These are phyloP conservation scores for Metschnikowia matae DNA, from an alignment of 805 yeast genomes.

Conservation along the genomic window DNA sequence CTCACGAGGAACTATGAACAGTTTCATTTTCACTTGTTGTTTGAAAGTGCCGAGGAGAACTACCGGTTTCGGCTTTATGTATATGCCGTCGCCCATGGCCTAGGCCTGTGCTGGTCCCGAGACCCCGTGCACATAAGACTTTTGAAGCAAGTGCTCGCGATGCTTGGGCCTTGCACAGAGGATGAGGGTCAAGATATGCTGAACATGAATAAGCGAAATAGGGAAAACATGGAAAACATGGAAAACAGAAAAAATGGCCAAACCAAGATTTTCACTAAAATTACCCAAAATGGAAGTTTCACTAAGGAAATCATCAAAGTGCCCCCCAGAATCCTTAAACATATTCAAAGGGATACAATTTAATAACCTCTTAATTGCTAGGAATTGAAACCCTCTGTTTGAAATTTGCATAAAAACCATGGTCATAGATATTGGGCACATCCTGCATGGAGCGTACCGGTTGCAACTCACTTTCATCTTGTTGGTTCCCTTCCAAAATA, in stretches of 20 bases:
- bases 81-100: slow-evolving; percentile 11
- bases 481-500: slow-evolving; percentile 9
- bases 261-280: no score
- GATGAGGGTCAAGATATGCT: no score
- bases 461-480: background rate
- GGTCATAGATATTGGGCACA: slow-evolving; percentile 45
- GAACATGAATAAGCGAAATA: background rate
- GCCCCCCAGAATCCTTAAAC: background rate
- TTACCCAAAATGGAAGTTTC: background rate
- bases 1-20: slow-evolving; percentile 9
- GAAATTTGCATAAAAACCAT: slow-evolving; percentile 43
- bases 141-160: slow-evolving; percentile 5
- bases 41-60: slow-evolving; percentile 8
- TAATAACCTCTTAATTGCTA: no score
- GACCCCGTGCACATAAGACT: slow-evolving; percentile 6
- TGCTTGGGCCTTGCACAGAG: background rate
- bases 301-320: background rate
- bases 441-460: slow-evolving; percentile 14
- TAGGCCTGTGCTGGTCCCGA: slow-evolving; percentile 5
- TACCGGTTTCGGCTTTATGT: slow-evolving; percentile 15
- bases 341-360: background rate
- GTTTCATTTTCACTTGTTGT: slow-evolving; percentile 9
- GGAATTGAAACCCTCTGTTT: background rate
- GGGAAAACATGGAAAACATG: background rate
- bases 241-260: background rate